Base-by-base conservation (phyloP, 805 yeast species). In the Kodamaea sagamina region DNA sequence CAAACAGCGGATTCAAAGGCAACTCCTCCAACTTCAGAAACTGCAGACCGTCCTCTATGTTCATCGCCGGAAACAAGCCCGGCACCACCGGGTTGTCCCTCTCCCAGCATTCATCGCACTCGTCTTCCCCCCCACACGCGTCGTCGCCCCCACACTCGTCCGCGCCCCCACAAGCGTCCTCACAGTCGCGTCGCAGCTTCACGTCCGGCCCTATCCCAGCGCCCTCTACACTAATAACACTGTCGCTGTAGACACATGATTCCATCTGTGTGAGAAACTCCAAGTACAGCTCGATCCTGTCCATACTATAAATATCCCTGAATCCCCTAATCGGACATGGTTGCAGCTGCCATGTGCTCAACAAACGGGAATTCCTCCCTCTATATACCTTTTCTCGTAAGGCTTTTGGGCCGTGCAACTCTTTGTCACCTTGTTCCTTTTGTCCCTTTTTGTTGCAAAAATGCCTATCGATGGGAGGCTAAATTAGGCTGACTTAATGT, bases 11-110 rank as follows among this genome's bases (percentile, higher is more conserved):
- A 32, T 52, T 54, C 16, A 63, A 45, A 1, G 71, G 67, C 10
- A 68, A 50, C 36, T 44, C 42, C 25, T 57, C 57, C 22, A 61
- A 50, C 26, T 46, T 52, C 48, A 58, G 51, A 39, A 67, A 65
- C 47, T 58, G 54, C 10, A 38, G 44, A 18, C 44, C 49, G 44
- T 61, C 63, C 26, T 47, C 41, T 28, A 52, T 32, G 35, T 59
- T 53, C 68, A 66, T 54, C 15, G 46, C 42, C 3, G 74, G 74
- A 44, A 68, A 68, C 6, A 68, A 53, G 2, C 68, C 71, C 0
- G 72, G 73, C 2, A 50, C 67, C 3, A 66, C 52, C 3, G 65
- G 67, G 36, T 67, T 62, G 5, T 46, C 47, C 13, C 38, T 45
- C 6, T 29, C 18, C 6, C 11, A 29, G 5, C 19, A 15, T 13